Conservation (phyloP, 1,284 basidiomycete genomes). For the Meira miltonrushii region DNA sequence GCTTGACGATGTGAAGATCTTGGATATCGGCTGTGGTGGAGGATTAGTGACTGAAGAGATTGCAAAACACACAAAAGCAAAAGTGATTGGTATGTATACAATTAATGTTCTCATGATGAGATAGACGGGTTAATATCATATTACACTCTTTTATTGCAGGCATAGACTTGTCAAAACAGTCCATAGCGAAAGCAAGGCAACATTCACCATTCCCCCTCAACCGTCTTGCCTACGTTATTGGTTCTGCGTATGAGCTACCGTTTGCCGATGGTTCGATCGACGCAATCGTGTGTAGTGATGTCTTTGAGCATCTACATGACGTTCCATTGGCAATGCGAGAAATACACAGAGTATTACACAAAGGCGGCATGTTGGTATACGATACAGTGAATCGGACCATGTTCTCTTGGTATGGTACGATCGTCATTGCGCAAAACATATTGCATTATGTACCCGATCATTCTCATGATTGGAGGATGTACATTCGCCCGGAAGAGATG, state of each 20-base stretch:
- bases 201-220: background rate
- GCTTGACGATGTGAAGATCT: constrained; percentile 9
- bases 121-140: background rate
- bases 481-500: constrained; percentile 19
- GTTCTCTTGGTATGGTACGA: constrained; percentile 28
- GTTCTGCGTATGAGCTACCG: constrained; percentile 14
- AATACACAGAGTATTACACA: constrained; percentile 77
- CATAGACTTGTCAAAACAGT: constrained; percentile 9
- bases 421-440: constrained; percentile 24
- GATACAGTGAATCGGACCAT: constrained; percentile 35
- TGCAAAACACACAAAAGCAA: constrained; percentile 10
- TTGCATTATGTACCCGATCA: constrained; percentile 26
- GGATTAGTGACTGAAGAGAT: constrained; percentile 28
- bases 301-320: constrained; percentile 30
- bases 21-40: constrained; percentile 28
- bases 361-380: constrained; percentile 82
- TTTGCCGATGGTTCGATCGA: constrained; percentile 15
- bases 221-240: background rate
- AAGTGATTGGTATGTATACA: constrained; percentile 18
- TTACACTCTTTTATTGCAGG: constrained; percentile 5
- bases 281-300: constrained; percentile 29
- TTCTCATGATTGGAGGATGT: constrained; percentile 30
- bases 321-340: constrained; percentile 18
- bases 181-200: constrained; percentile 16
- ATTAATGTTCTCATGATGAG: background rate